Base-by-base conservation (phyloP, 2,329 filamentous ascomycete species). In the Colletotrichum musae region DNA sequence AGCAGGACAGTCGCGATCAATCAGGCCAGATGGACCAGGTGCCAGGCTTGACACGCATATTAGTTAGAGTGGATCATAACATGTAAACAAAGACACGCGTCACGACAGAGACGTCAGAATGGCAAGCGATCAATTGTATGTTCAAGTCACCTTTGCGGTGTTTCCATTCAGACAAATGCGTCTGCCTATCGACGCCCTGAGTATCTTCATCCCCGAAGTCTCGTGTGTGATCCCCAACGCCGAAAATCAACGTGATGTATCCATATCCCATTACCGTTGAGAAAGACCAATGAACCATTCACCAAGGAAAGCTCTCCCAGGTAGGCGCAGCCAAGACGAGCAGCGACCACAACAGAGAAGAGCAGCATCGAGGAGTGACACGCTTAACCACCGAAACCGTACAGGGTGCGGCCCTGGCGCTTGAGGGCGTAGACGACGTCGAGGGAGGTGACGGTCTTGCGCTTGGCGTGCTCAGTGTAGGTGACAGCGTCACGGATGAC, bases 351-450 rank as follows among this genome's bases (percentile, higher is more conserved):
- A 64, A 39, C n/a, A 63, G 21, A 32, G 43, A 41, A 24, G 28
- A 36, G 16, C 32, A 13, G 32, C 43, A 12, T 43, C 36, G 72
- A 66, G 61, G 64, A 58, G 73, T 16, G 68, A 63, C 56, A 56
- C 67, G 66, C 70, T 90, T 93, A 95, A 89, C 93, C 93, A 88
- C 93, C 93, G 89, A 95, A 95, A 87, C 93, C 93, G 88, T 95
- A 95, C 74, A 95, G 92, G 80, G 93, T 93, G 79, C 92, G 88
- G 80, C 89, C 89, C 84, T 91, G 89, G 81, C 89, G 85, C 87
- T 91, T 91, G 74, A 91, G 85, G 53, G 89, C 89, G 74, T 91
- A 91, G 81, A 91, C 89, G 26, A 91, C 89, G 74, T 91, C 89
- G 56, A 91, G 87, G 10, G 89, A 91, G 41, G 89, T 93, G 81